Evolutionary conservation across 1,284 basidiomycete genomes (phyloP).

Genomic region (Cutaneotrichosporon arboriforme): DNA sequence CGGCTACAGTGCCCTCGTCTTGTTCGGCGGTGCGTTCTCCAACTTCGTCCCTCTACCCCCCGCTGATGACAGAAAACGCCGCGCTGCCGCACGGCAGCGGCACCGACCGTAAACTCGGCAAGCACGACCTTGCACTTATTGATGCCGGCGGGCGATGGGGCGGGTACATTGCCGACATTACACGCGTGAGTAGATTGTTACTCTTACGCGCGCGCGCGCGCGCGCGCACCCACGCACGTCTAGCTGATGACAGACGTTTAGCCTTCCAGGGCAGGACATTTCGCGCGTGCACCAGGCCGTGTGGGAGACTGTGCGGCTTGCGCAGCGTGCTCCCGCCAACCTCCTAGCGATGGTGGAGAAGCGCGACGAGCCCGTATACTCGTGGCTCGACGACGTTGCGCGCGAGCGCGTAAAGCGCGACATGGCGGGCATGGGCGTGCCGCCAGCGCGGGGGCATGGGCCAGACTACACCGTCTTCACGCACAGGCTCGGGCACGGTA

Average conservation of each 20-base stretch:
- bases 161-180: constrained; percentile 71
- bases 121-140: constrained; percentile 66
- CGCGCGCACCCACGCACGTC: too few relatives aligned
- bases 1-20: constrained; percentile 58
- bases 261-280: constrained; percentile 57
- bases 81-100: constrained; percentile 77
- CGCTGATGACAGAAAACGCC: constrained; percentile 59
- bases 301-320: constrained; percentile 63
- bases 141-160: constrained; percentile 67
- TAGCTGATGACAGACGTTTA: constrained; percentile 58
- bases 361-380: constrained; percentile 49
- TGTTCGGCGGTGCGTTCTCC: constrained; percentile 65
- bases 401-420: constrained; percentile 55
- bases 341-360: constrained; percentile 32
- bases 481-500: constrained; percentile 65
- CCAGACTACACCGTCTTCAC: constrained; percentile 59
- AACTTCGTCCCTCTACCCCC: too few relatives aligned
- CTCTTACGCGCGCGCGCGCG: too few relatives aligned
- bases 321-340: constrained; percentile 56
- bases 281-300: constrained; percentile 55
- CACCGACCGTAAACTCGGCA: constrained; percentile 57
- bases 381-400: constrained; percentile 63
- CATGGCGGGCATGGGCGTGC: constrained; percentile 32
- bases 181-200: constrained; percentile 58
- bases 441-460: constrained; percentile 34